Conservation (phyloP, 2,329 filamentous ascomycete genomes). For the Thelonectria discophora region DNA sequence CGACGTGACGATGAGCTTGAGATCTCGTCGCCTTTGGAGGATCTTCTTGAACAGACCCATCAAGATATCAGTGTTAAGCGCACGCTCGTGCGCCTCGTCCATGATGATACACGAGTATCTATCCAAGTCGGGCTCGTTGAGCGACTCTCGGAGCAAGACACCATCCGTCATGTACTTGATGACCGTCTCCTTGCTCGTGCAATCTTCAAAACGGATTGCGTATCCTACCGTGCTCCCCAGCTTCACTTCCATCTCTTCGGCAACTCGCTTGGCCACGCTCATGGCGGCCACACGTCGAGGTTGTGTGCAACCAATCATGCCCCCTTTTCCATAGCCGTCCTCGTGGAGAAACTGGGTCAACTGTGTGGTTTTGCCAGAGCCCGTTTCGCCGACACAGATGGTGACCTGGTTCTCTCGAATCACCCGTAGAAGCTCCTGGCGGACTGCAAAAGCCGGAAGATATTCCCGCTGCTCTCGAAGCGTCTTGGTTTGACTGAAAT, state of each 20-base stretch:
- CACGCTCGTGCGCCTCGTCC: conserved; percentile 98
- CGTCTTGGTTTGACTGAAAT: conserved; percentile 92
- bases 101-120: conserved; percentile 99
- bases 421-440: conserved; percentile 89
- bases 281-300: conserved; percentile 96
- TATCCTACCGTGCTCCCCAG: conserved; percentile 91
- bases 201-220: conserved; percentile 98
- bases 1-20: conserved; percentile 97
- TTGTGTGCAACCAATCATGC: conserved; percentile 96
- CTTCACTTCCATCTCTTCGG: conserved; percentile 96
- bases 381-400: conserved; percentile 96
- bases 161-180: conserved; percentile 99
- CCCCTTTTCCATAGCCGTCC: conserved; percentile 87
- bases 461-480: conserved; percentile 91
- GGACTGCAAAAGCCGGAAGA: conserved; percentile 92
- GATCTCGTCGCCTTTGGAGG: conserved; percentile 83
- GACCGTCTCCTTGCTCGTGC: conserved; percentile 90
- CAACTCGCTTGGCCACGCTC: conserved; percentile 98
- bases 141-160: conserved; percentile 89
- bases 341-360: conserved; percentile 96
- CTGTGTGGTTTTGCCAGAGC: conserved; percentile 97
- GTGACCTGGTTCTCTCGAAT: conserved; percentile 97
- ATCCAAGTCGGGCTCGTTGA: conserved; percentile 92
- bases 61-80: conserved; percentile 94
- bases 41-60: conserved; percentile 99